Evolutionary conservation across 2,329 filamentous ascomycete species (phyloP), one percentile per base, ranked within the genome.

Genomic region (Rutstroemia sydowiana): DNA sequence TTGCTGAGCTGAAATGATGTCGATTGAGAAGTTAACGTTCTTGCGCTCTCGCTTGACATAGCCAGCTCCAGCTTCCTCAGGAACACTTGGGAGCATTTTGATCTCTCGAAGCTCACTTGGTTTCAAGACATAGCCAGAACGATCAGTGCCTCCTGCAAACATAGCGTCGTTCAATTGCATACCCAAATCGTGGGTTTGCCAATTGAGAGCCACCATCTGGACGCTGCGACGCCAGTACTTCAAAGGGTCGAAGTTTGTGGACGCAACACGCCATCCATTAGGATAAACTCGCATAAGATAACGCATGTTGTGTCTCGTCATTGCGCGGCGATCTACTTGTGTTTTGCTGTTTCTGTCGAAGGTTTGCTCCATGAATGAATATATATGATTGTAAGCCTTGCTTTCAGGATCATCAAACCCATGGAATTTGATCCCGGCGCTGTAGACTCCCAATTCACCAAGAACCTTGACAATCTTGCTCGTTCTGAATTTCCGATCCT

Each of bases 151-250:
- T 53, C 88, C 88, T 43, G 90, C 87, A 66, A 96, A 98, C 93
- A 98, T 97, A 64, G 93, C 93, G 60, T 93, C 87, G 67, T 97
- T 97, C 68, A 97, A 78, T 66, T 97, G 92, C 80, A 96, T 93
- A 42, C 91, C 89, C 16, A 95, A 77, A 65, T 97, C 93, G 64
- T 95, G 96, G 0, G 91, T 97, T 70, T 98, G 93, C 92, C 93
- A 97, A 70, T 98, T 98, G 57, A 97, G 76, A 0, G 93, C 93
- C 13, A 87, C 90, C 92, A 98, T 97, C 70, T 98, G 93, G 16
- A 96, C 93, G 30, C 93, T 93, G 40, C 89, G 84, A 47, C 92
- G 84, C 93, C 93, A 98, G 66, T 93, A 95, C 56, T 85, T 84
- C 57, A 95, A 79, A 1, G 93, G 93, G 63, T 96, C 90, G 64